phyloP scores from a whole-genome alignment of 2,329 filamentous ascomycete genomes.

The Eutypella sp. region DNA sequence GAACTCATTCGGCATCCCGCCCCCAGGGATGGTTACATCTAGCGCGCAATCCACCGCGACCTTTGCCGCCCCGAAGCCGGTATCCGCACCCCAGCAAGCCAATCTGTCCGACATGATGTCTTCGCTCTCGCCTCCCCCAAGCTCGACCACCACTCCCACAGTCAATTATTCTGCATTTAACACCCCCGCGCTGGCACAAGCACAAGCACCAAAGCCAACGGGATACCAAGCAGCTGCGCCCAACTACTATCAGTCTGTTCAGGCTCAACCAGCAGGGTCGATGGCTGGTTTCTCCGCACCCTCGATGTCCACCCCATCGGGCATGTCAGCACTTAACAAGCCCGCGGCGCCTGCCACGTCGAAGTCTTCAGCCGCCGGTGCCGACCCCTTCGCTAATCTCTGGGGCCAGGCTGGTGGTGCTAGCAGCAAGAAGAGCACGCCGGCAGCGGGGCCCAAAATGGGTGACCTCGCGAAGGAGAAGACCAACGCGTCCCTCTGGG shows the following conservation, averaged over 20 bases:
- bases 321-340: constrained; percentile 43
- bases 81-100: constrained; percentile 75
- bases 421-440: constrained; percentile 68
- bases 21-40: constrained; percentile 45
- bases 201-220: constrained; percentile 45
- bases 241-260: constrained; percentile 92
- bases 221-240: constrained; percentile 74
- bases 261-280: constrained; percentile 29
- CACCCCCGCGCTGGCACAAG: constrained; percentile 38
- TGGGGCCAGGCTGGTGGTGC: constrained; percentile 72
- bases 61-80: constrained; percentile 77
- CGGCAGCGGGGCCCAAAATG: constrained; percentile 68
- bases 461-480: constrained; percentile 98
- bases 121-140: constrained; percentile 71
- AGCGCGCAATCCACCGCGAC: constrained; percentile 56
- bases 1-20: constrained; percentile 36
- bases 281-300: constrained; percentile 22
- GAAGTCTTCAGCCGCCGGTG: constrained; percentile 52
- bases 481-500: constrained; percentile 92
- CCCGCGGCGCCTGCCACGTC: constrained; percentile 38
- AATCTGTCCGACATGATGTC: constrained; percentile 79
- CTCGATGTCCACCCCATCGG: constrained; percentile 19
- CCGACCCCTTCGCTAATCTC: constrained; percentile 85
- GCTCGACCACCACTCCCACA: constrained; percentile 48
- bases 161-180: constrained; percentile 62